These are phyloP conservation scores for Leucosporidium scottii DNA, from an alignment of 768 basidiomycete species.

Conservation along the genomic window DNA sequence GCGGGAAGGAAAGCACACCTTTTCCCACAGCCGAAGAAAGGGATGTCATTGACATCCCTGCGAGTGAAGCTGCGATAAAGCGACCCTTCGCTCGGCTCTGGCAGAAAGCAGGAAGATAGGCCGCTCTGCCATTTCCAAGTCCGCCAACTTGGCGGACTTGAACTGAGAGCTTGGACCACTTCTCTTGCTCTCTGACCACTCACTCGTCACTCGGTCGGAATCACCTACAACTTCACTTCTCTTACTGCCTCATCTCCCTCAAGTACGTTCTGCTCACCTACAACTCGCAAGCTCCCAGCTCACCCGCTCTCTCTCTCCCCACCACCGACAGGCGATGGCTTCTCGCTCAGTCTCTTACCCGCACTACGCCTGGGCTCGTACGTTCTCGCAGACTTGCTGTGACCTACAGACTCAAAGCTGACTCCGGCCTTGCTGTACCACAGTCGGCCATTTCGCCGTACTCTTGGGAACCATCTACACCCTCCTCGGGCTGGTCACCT, in stretches of 20 bases:
- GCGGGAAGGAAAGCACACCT: background rate
- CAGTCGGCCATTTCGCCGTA: slow-evolving; percentile 34
- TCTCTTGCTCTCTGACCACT: too few relatives aligned
- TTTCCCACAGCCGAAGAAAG: slow-evolving; percentile 4
- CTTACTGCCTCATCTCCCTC: too few relatives aligned
- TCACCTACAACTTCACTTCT: too few relatives aligned
- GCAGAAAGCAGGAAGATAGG: background rate
- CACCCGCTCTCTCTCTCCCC: background rate
- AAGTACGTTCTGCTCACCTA: too few relatives aligned
- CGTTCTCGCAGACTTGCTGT: background rate
- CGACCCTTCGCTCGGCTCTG: slow-evolving; percentile 1
- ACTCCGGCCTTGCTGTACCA: background rate
- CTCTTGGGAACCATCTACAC: slow-evolving; percentile 27
- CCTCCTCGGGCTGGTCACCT: slow-evolving; percentile 37
- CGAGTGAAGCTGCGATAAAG: slow-evolving; percentile 2
- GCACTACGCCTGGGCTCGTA: slow-evolving; percentile 35
- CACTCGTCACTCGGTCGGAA: too few relatives aligned
- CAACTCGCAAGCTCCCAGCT: too few relatives aligned
- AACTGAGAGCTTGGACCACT: too few relatives aligned
- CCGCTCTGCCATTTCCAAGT: too few relatives aligned
- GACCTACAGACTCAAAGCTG: background rate
- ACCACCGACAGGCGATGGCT: background rate
- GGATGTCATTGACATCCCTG: background rate
- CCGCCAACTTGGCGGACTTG: too few relatives aligned
- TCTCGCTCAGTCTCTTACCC: slow-evolving; percentile 23